These are phyloP conservation scores for Setaria viridis DNA, from an alignment of 202 grass and related monocot genomes.

Conservation along the genomic window DNA sequence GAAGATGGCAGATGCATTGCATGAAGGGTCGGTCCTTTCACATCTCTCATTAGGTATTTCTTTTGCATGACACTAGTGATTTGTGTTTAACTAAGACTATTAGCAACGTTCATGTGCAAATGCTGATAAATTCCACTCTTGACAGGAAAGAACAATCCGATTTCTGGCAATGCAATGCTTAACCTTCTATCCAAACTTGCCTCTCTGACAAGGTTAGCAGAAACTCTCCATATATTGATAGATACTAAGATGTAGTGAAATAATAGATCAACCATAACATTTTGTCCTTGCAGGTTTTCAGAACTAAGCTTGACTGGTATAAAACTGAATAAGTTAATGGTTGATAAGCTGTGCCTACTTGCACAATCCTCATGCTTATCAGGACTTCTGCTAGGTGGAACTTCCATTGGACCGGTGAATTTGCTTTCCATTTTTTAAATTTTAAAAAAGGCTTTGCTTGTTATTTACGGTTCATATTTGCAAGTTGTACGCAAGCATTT, in stretches of 20 bases:
- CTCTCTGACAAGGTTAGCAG: conserved; percentile 83
- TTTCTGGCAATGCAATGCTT: conserved; percentile 89
- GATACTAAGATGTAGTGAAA: conserved; percentile 4
- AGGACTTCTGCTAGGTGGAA: conserved; percentile 76
- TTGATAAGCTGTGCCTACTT: conserved; percentile 75
- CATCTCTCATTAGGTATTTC: conserved; percentile 91
- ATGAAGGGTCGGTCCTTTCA: conserved; percentile 81
- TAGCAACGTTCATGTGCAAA: conserved; percentile 37
- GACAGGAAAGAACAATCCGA: conserved; percentile 88
- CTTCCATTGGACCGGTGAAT: conserved; percentile 79
- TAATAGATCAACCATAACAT: conserved; percentile 37
- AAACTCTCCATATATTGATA: conserved; percentile 38
- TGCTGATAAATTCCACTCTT: conserved; percentile 29
- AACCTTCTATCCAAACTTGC: conserved; percentile 84
- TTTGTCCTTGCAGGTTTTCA: conserved; percentile 71
- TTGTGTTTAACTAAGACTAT: conserved; percentile 22
- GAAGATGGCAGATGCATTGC: conserved; percentile 83
- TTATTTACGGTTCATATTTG: conserved; percentile 14
- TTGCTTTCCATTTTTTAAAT: conserved; percentile 25
- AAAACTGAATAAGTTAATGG: conserved; percentile 78
- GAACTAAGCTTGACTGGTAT: conserved; percentile 93
- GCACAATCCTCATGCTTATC: conserved; percentile 73
- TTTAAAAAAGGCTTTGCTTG: conserved; percentile 26
- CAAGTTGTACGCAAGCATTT: conserved; percentile 29
- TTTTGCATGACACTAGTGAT: conserved; percentile 12